Evolutionary conservation across 768 basidiomycete species (phyloP).

Genomic region (Lyophyllum decastes): DNA sequence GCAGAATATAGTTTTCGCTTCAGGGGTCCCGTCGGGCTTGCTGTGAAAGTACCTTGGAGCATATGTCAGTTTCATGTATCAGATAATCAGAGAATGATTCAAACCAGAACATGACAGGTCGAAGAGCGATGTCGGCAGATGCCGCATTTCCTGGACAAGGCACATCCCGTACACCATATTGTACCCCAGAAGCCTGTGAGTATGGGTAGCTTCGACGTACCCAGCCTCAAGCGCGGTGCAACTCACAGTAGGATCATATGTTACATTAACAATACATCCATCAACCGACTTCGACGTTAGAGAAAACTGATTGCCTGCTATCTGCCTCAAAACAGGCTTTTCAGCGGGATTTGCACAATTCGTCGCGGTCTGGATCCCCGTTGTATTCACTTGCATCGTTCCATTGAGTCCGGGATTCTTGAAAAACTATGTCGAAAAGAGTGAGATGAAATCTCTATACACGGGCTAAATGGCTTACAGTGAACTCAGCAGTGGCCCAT

Average conservation of each 20-base stretch:
- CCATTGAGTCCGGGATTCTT: conserved; percentile 47
- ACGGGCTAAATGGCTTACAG: conserved; percentile 29
- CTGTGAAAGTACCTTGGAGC: conserved; percentile 41
- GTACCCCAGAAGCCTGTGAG: conserved; percentile 37
- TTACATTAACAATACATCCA: conserved; percentile 43
- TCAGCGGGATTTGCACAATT: conserved; percentile 47
- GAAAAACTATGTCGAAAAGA: conserved; percentile 38
- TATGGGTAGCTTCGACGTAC: background rate
- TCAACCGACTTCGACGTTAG: conserved; percentile 46
- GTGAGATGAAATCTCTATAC: background rate
- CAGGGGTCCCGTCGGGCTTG: conserved; percentile 26
- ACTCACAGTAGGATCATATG: conserved; percentile 39
- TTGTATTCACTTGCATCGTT: conserved; percentile 51
- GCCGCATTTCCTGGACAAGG: conserved; percentile 35
- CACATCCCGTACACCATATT: conserved; percentile 49
- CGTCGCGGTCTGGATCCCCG: conserved; percentile 45
- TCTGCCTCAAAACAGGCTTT: conserved; percentile 21
- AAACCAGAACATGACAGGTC: conserved; percentile 72
- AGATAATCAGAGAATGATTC: conserved; percentile 1
- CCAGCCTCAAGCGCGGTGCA: background rate
- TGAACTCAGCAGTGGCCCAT: conserved; percentile 60
- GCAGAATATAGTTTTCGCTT: conserved; percentile 60
- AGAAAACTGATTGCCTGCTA: conserved; percentile 27
- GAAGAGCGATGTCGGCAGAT: conserved; percentile 31
- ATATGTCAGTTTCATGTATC: background rate